phyloP scores from a whole-genome alignment of 129 eudicot species.

The Pseudognaphalium luteoalbum region DNA sequence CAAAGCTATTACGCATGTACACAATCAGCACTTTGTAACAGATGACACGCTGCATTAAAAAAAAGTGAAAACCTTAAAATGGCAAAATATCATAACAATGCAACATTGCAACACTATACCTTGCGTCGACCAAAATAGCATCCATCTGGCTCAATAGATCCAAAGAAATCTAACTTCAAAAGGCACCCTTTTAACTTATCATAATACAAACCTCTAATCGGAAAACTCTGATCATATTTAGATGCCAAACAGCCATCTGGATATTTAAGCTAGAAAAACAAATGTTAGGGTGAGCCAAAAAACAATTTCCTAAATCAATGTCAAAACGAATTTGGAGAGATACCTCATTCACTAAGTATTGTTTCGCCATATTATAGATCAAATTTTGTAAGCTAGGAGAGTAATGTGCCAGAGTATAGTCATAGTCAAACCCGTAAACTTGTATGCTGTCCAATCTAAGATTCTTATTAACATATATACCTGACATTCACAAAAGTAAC shows the following conservation, averaged over 20 bases:
- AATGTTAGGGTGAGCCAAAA: conserved; percentile 1
- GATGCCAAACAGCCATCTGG: conserved; percentile 87
- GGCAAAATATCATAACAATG: conserved; percentile 7
- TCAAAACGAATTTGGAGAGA: conserved; percentile 14
- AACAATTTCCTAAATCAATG: not conserved
- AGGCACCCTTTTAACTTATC: conserved; percentile 94
- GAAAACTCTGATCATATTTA: conserved; percentile 80
- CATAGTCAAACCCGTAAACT: conserved; percentile 99
- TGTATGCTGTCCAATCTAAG: conserved; percentile 87
- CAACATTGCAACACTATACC: conserved; percentile 46
- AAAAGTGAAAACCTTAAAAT: not conserved
- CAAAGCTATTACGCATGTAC: not conserved
- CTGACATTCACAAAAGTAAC: conserved; percentile 37
- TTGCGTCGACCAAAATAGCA: conserved; percentile 94
- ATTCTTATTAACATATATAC: conserved; percentile 91
- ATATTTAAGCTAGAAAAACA: conserved; percentile 71
- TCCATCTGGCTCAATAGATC: conserved; percentile 97
- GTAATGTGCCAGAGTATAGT: conserved; percentile 93
- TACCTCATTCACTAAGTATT: conserved; percentile 93
- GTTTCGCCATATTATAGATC: conserved; percentile 88
- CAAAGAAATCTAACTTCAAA: conserved; percentile 95
- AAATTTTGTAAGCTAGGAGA: conserved; percentile 74
- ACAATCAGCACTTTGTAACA: not conserved
- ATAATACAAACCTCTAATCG: conserved; percentile 90
- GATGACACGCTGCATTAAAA: not conserved